These are phyloP conservation scores for Wallacemonas sp. DNA, from an alignment of 208 protist genomes.

Conservation along the genomic window DNA sequence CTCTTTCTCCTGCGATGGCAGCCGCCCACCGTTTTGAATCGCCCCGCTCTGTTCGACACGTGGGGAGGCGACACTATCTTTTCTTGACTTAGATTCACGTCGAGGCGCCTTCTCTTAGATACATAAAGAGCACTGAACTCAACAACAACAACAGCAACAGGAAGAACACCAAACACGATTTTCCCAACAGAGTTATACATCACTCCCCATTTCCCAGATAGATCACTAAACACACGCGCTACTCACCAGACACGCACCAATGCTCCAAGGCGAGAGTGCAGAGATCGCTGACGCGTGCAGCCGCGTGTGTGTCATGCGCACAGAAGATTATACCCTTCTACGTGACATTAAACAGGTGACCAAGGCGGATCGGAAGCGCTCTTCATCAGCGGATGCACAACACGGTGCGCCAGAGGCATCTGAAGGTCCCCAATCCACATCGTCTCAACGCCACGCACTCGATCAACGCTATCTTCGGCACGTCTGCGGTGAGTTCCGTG, in stretches of 20 bases:
- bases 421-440: too few species aligned
- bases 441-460: too few species aligned
- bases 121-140: neutral
- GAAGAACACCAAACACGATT: neutral
- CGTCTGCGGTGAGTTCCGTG: constrained; percentile 32
- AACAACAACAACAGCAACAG: too few species aligned
- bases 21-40: too few species aligned
- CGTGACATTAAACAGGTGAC: constrained; percentile 22
- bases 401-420: too few species aligned
- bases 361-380: constrained; percentile 9
- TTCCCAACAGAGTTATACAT: neutral
- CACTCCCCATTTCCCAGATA: neutral
- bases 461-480: constrained; percentile 28
- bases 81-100: too few species aligned
- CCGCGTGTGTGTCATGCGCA: constrained; percentile 48
- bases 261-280: constrained; percentile 34
- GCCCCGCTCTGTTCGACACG: too few species aligned
- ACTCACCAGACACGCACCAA: constrained; percentile 5
- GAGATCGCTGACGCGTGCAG: constrained; percentile 43
- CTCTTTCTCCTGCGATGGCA: too few species aligned
- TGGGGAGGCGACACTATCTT: too few species aligned
- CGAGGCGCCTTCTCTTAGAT: too few species aligned
- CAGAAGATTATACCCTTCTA: constrained; percentile 46
- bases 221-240: constrained; percentile 4
- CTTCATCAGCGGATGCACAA: neutral